Evolutionary conservation across 2,329 filamentous ascomycete genomes (phyloP), one percentile per base, ranked within the genome.

Genomic region (Nemania sp.): DNA sequence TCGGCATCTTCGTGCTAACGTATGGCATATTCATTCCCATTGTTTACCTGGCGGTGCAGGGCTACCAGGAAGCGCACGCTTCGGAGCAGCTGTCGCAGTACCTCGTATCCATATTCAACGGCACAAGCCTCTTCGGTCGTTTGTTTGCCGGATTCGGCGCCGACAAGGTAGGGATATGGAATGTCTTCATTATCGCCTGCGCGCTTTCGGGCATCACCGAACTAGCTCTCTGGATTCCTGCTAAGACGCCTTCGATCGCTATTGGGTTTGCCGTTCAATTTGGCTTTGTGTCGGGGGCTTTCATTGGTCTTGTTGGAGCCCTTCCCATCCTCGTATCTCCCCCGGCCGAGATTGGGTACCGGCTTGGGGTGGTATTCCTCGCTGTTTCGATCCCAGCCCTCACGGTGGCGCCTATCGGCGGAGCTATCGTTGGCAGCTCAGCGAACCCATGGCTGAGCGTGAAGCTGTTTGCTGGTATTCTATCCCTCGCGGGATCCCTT

Each of bases 211-310:
- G 58, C 2, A n/a, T 62, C 24, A 18, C 58, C 5, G 47, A 62
- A 26, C 18, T 62, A 2, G 58, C 58, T 18, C 15, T 54, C 32
- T 62, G 58, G 58, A 62, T 62, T n/a, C 58, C 58, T 5, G 58
- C 58, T 10, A 62, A 43, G 22, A 5, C 1, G 15, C 54, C 54
- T 3, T 57, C 38, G 2, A 45, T 57, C 8, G 38, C 54, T 2
- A 57, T 57, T 24, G 54, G 54, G 0, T 57, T 57, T 2, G 38
- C 54, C 4, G 7, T 45, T 11, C 7, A 1, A 24, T 54, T 54
- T 6, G 58, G 58, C 1, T 62, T 62, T 6, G 49, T 62, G 8
- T 54, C 58, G 2, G 58, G 58, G 1, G 47, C 58, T 5, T 62
- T 62, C 7, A 62, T 62, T 3, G 58, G 58, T 8, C 58, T 62